Base-by-base conservation (phyloP, 495 filamentous ascomycete genomes). In the Hypoxylon cercidicola region DNA sequence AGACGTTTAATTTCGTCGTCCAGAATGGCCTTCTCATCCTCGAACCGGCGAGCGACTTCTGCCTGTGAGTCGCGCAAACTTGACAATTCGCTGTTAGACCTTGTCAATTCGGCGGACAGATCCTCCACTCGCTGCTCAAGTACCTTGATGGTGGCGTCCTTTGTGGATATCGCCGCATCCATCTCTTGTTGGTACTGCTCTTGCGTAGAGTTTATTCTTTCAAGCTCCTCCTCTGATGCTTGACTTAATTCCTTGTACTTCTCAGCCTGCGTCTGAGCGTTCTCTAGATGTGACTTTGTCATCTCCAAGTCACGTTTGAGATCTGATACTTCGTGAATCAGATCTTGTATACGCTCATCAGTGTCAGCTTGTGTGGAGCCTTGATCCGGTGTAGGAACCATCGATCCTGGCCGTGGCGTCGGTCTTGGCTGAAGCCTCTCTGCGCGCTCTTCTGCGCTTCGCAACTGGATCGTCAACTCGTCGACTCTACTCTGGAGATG, bases 211-310 rank as follows among this genome's bases (percentile, higher is more conserved):
- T 89, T 89, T 39, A 93, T 80, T 47, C 85, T 90, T 25, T 90
- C 83, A 23, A 98, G 80, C 47, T 93, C 91, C 48, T 98, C 93
- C 71, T 99, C 94, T n/a, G 90, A 87, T 13, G 85, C 82, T 69
- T 93, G 90, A 66, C 90, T 91, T 71, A 98, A 93, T n/a, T 86
- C 84, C 69, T 91, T 93, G 80, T 96, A 97, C 62, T 90, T 88
- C 72, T 97, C 93, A 28, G 88, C 88, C 64, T 96, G 87, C 28
- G 85, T 82, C 73, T 90, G 91, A 10, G 90, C 84, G 68, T 87
- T 88, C 59, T 95, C 88, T 16, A 97, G 81, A 60, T 97, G 91
- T 21, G 83, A 84, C 64, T 84, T 89, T 9, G 87, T 82, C 32
- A 94, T 77, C 28, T 95, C 91, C 16, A 97, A 80, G 61, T 91